Evolutionary conservation across 306 rosid genomes (phyloP).

Genomic region (Begonia masoniana): DNA sequence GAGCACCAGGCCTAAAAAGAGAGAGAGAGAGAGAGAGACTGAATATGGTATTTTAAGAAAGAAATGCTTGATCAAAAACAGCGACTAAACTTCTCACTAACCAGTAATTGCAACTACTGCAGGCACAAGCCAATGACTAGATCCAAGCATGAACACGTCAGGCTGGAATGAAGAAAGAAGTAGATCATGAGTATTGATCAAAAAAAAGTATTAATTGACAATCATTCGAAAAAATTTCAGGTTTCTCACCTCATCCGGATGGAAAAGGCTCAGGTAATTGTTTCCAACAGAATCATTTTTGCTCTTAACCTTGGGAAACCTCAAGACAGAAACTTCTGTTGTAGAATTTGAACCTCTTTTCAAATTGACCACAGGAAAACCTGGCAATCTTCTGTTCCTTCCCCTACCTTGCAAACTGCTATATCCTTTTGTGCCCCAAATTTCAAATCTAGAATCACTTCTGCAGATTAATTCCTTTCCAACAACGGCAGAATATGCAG

Average conservation of each 20-base stretch:
- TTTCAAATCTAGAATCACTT: constrained; percentile 67
- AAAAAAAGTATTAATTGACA: no score
- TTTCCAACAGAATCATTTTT: constrained; percentile 39
- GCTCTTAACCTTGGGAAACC: constrained; percentile 20
- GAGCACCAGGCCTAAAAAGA: constrained; percentile 41
- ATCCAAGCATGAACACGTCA: constrained; percentile 54
- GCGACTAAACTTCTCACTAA: constrained; percentile 20
- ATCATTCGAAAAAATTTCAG: background rate
- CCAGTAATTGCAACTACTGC: constrained; percentile 54
- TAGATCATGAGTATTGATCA: constrained; percentile 2
- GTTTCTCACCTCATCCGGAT: constrained; percentile 65
- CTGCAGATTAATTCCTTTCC: constrained; percentile 73
- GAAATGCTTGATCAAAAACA: background rate
- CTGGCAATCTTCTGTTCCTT: constrained; percentile 81
- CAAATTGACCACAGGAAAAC: constrained; percentile 51
- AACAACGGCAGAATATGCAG: constrained; percentile 56
- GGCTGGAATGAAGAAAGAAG: constrained; percentile 36
- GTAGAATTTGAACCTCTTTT: constrained; percentile 55
- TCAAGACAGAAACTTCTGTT: constrained; percentile 11
- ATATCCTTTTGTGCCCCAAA: constrained; percentile 88
- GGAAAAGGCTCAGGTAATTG: constrained; percentile 56
- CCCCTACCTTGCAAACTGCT: constrained; percentile 52
- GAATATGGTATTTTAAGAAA: background rate
- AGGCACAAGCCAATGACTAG: constrained; percentile 77
- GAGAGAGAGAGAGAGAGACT: constrained; percentile 1